Evolutionary conservation across 139 green algal species (phyloP).

Genomic region (Coccomyxa sp.): DNA sequence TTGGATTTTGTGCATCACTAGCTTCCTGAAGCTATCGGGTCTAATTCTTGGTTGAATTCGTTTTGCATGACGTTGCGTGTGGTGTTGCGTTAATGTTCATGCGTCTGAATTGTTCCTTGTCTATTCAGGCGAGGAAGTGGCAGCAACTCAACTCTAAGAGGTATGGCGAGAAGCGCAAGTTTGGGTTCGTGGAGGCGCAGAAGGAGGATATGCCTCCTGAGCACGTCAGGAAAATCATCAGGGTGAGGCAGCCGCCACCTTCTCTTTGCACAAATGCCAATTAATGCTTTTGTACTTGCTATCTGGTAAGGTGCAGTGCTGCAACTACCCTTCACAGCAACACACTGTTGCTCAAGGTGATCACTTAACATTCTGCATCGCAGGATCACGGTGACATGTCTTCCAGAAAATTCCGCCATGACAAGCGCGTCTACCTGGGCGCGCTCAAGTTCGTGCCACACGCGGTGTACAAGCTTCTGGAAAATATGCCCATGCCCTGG

Average conservation of each 20-base stretch:
- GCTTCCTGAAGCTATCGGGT: no score
- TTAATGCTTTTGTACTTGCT: not conserved
- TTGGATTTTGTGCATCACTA: no score
- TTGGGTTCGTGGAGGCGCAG: conserved; percentile 83
- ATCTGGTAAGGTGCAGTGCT: not conserved
- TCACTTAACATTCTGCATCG: not conserved
- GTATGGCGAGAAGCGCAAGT: conserved; percentile 89
- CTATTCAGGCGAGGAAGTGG: conserved; percentile 89
- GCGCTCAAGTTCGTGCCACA: conserved; percentile 99
- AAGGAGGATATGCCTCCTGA: conserved; percentile 99
- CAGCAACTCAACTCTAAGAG: conserved; percentile 86
- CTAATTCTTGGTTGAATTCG: no score
- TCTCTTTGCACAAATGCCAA: not conserved
- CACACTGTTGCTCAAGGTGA: not conserved
- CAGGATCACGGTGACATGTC: conserved; percentile 99
- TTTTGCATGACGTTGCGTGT: no score
- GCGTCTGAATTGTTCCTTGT: not conserved
- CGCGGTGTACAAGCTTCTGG: conserved; percentile 98
- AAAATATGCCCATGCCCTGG: conserved; percentile 99
- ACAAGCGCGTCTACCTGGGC: conserved; percentile 99
- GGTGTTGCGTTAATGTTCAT: no score
- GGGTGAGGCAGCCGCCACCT: conserved; percentile 17
- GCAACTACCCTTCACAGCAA: not conserved
- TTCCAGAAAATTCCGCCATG: conserved; percentile 92
- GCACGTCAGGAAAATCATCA: conserved; percentile 97